These are phyloP conservation scores for Trichoderma gamsii DNA, from an alignment of 495 filamentous ascomycete species.

Conservation along the genomic window DNA sequence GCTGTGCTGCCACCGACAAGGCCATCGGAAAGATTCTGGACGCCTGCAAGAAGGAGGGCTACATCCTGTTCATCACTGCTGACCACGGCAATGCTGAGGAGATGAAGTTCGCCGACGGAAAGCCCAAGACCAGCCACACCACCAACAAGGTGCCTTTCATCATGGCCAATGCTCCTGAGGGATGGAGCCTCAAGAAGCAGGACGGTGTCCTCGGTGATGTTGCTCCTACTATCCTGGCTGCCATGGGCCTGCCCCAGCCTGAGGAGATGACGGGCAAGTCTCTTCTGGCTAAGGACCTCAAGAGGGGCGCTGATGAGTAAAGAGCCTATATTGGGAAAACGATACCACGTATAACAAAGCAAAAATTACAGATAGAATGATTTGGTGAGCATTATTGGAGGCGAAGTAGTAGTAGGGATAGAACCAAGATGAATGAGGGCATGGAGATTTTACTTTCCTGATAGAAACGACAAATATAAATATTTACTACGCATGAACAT, in stretches of 20 bases:
- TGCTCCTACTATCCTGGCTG: conserved; percentile 81
- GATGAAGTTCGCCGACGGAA: conserved; percentile 93
- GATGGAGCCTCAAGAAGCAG: conserved; percentile 70
- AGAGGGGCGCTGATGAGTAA: conserved; percentile 9
- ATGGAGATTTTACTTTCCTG: neutral
- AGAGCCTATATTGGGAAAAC: neutral
- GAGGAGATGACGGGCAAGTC: conserved; percentile 85
- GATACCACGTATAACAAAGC: neutral
- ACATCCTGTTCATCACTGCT: conserved; percentile 86
- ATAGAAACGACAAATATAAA: neutral
- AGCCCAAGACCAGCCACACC: conserved; percentile 96
- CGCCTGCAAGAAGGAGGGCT: conserved; percentile 84
- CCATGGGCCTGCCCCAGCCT: conserved; percentile 85
- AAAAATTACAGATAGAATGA: neutral
- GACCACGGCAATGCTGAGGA: conserved; percentile 99
- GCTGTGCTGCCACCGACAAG: conserved; percentile 77
- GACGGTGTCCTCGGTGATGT: conserved; percentile 88
- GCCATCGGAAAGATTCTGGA: conserved; percentile 90
- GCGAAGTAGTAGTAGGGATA: neutral
- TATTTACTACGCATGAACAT: too few species aligned
- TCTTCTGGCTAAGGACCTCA: conserved; percentile 63
- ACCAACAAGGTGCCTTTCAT: conserved; percentile 96
- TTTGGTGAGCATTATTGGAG: neutral
- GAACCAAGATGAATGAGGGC: neutral
- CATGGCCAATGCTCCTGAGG: conserved; percentile 91